Base-by-base conservation (phyloP, 2,329 filamentous ascomycete genomes). In the Chalara sp. region DNA sequence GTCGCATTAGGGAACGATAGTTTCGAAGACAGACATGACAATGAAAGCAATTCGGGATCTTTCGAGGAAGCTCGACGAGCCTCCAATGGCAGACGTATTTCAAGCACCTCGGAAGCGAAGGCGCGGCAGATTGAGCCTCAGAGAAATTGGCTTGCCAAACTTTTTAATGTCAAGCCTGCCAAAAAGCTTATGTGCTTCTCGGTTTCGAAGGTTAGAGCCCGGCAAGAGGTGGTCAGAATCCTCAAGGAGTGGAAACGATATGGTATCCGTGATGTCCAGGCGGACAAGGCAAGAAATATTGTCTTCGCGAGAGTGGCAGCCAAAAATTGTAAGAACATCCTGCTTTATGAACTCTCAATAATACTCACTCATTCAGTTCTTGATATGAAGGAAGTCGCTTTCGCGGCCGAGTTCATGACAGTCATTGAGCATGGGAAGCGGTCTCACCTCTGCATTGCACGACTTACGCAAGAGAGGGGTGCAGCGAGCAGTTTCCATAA, bases 401-500 rank as follows among this genome's bases (percentile, higher is more conserved):
- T 97, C 68, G 86, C 89, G 12, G 83, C 84, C 37, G 89, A 96
- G 66, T 79, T 96, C 54, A 95, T 95, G 72, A 89, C 86, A 1
- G 86, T 95, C 37, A 86, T 95, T 55, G 88, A 96, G 70, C 87
- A 93, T 63, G 88, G 88, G 45, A 84, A 81, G 61, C 84, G 82
- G 56, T 83, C 81, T 44, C 84, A 84, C 44, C 77, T 96, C 49
- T 87, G 86, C 66, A 83, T 96, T 57, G 82, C 88, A 32, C 85
- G 89, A 35, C 89, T 96, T 66, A 92, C 87, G 1, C 91, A 96
- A 64, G 89, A 93, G 64, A 84, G 84, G 52, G 93, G 92, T n/a
- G 91, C 92, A 1, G 90, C 89, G 37, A 93, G 86, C 61, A 93
- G 87, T 59, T 95, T 97, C 71, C 80, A 89, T 65, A 84, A 82